Conservation (phyloP, 768 basidiomycete species). For the Boletus pseudo-olivaceus region DNA sequence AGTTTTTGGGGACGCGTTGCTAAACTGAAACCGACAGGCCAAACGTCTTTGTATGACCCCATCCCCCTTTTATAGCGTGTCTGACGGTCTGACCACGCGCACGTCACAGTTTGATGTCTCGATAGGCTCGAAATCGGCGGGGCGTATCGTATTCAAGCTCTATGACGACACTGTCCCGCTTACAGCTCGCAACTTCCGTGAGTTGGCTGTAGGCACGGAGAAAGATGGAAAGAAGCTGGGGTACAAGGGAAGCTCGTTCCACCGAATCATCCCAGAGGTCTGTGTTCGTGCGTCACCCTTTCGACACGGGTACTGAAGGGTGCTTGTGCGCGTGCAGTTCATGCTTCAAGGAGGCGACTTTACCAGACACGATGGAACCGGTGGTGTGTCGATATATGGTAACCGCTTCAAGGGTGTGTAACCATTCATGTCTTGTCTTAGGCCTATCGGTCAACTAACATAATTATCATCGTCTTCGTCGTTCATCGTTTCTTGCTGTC, state of each 20-base stretch:
- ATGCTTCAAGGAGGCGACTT: slow-evolving; percentile 92
- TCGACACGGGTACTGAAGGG: not conserved
- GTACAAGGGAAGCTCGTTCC: slow-evolving; percentile 67
- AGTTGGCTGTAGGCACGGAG: slow-evolving; percentile 55
- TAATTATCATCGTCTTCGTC: not conserved
- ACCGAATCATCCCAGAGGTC: slow-evolving; percentile 68
- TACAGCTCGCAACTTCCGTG: slow-evolving; percentile 79
- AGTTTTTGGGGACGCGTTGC: not conserved
- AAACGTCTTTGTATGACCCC: slow-evolving; percentile 32
- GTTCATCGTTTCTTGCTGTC: not conserved
- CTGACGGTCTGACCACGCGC: not conserved
- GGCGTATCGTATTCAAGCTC: slow-evolving; percentile 79
- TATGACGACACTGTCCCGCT: slow-evolving; percentile 81
- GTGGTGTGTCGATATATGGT: slow-evolving; percentile 86
- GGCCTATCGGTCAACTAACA: not conserved
- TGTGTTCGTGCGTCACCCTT: slow-evolving; percentile 8
- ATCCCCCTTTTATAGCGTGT: slow-evolving; percentile 1
- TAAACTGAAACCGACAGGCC: slow-evolving; percentile 10
- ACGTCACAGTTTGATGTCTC: slow-evolving; percentile 57
- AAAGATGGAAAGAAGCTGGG: slow-evolving; percentile 56
- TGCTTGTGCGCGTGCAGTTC: slow-evolving; percentile 40
- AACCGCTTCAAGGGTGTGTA: slow-evolving; percentile 66
- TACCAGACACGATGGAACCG: slow-evolving; percentile 69
- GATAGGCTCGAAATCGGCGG: slow-evolving; percentile 57
- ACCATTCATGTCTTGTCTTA: no score